Percentiles rank a stretch among this genome's conserved stretches.
These are phyloP conservation scores for Aeschynomene evenia DNA, from an alignment of 306 rosid species.

Conservation along the genomic window DNA sequence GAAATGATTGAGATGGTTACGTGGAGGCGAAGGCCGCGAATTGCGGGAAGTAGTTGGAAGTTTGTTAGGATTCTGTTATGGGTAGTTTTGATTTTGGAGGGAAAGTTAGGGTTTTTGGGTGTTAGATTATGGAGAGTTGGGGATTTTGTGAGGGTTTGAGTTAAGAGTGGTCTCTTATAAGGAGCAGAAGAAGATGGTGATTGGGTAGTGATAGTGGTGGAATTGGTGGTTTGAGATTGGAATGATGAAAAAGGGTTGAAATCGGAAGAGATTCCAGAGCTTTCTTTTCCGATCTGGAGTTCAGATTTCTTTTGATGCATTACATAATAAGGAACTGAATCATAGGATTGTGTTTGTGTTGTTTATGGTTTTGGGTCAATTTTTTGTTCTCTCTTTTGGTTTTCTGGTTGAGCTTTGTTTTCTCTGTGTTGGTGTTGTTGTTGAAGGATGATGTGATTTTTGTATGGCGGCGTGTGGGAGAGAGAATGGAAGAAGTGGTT, in stretches of 20 bases:
- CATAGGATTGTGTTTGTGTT: background rate
- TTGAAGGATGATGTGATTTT: no score
- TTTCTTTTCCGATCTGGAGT: conserved; percentile 48
- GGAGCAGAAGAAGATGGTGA: background rate
- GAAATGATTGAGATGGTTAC: conserved; percentile 48
- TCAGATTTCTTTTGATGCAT: conserved; percentile 48
- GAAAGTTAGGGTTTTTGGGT: background rate
- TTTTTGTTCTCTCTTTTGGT: no score
- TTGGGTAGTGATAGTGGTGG: background rate
- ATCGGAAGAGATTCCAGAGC: conserved; percentile 44
- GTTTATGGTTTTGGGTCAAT: background rate
- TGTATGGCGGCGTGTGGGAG: no score
- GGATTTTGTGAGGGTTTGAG: background rate
- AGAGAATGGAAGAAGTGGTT: no score
- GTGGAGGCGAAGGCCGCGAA: conserved; percentile 22
- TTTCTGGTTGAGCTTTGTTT: no score
- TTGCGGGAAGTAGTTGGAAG: background rate
- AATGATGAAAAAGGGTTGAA: conserved; percentile 15
- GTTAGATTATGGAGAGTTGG: background rate
- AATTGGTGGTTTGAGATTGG: background rate
- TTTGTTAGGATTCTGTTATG: background rate
- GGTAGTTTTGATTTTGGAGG: background rate
- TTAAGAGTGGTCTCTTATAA: background rate
- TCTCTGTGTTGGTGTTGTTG: no score
- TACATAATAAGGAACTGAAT: conserved; percentile 1